phyloP scores from a whole-genome alignment of 2,329 filamentous ascomycete genomes.

The Colletotrichum siamense region DNA sequence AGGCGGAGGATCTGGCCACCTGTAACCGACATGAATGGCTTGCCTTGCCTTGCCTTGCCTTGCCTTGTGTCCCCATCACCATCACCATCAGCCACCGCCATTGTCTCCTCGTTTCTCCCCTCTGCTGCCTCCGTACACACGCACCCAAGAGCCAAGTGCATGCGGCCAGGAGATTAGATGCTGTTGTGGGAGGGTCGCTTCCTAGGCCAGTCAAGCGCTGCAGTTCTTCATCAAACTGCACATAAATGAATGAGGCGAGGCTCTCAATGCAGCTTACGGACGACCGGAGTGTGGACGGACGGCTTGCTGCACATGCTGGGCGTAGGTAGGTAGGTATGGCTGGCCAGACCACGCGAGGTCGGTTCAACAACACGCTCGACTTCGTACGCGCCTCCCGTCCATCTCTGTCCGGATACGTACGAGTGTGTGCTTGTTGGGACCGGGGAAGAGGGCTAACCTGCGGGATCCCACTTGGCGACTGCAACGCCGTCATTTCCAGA shows the following conservation, averaged over 20 bases:
- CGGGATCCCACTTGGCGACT: neutral
- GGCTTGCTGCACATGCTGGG: neutral
- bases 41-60: neutral
- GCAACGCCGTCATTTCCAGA: slow-evolving; percentile 17
- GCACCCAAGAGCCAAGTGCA: neutral
- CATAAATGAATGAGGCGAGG: slow-evolving; percentile 8
- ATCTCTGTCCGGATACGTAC: neutral
- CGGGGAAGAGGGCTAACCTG: neutral
- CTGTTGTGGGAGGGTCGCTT: slow-evolving; percentile 11
- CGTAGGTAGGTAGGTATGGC: neutral
- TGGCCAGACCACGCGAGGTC: neutral
- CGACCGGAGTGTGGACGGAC: neutral
- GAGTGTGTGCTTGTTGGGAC: neutral
- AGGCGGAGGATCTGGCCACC: neutral
- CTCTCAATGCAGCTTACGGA: neutral
- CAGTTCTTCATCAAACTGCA: slow-evolving; percentile 16
- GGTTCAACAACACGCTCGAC: neutral
- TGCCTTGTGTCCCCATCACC: neutral
- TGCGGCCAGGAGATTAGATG: slow-evolving; percentile 12
- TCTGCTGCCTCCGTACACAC: neutral
- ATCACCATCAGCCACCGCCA: neutral
- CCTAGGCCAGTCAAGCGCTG: neutral
- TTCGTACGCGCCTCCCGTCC: neutral
- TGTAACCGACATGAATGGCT: neutral
- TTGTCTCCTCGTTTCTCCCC: neutral